Evolutionary conservation across 345 rosid species (phyloP).

Genomic region (Cardamine occulta): DNA sequence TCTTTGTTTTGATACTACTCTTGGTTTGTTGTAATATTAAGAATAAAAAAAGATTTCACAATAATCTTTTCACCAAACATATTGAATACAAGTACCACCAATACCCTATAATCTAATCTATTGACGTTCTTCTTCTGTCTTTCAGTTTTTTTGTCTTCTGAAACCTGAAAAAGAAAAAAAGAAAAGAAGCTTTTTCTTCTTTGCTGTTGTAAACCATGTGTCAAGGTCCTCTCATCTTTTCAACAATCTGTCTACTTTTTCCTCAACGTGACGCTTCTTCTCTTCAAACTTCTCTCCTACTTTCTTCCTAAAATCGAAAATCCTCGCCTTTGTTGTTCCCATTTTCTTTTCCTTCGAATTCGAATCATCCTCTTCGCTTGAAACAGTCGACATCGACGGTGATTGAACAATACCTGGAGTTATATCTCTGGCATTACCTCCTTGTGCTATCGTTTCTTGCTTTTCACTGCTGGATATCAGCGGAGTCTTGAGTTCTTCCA

Average conservation of each 20-base stretch:
- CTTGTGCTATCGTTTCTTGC: conserved; percentile 36
- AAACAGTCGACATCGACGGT: conserved; percentile 38
- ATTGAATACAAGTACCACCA: conserved; percentile 25
- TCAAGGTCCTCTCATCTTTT: conserved; percentile 76
- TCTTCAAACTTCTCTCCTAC: conserved; percentile 93
- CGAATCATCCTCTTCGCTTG: conserved; percentile 55
- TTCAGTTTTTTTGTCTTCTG: not conserved
- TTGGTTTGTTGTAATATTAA: conserved; percentile 26
- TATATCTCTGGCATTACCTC: conserved; percentile 32
- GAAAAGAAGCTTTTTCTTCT: not conserved
- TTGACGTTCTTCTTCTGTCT: conserved; percentile 17
- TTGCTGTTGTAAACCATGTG: not conserved
- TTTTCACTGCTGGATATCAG: conserved; percentile 49
- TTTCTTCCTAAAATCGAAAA: conserved; percentile 83
- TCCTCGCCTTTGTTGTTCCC: conserved; percentile 69
- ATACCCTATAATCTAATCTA: conserved; percentile 19
- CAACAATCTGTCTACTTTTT: conserved; percentile 75
- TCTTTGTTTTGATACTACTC: conserved; percentile 27
- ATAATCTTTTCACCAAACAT: conserved; percentile 17
- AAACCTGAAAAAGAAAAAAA: conserved; percentile 13
- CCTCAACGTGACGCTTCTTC: conserved; percentile 84
- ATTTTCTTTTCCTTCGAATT: conserved; percentile 57
- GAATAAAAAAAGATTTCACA: conserved; percentile 33
- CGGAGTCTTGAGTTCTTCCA: conserved; percentile 61
- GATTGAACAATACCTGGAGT: conserved; percentile 42